phyloP scores from a whole-genome alignment of 164 flowering plant species.

The Pachysandra terminalis region DNA sequence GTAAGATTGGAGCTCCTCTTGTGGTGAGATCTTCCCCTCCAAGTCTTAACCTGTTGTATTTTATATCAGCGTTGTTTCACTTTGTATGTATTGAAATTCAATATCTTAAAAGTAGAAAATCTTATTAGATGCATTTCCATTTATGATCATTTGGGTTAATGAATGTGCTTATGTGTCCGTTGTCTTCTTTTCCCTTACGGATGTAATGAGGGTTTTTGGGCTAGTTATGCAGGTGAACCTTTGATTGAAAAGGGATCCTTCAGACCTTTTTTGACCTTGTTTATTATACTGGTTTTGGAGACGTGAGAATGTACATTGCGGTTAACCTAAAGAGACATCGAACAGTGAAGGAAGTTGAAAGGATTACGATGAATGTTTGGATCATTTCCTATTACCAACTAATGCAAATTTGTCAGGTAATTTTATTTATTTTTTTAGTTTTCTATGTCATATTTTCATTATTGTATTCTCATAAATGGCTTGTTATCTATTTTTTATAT shows the following conservation, averaged over 20 bases:
- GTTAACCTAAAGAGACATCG: constrained; percentile 41
- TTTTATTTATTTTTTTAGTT: neutral
- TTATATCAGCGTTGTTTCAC: neutral
- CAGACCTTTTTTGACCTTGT: neutral
- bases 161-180: neutral
- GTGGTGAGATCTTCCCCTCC: constrained; percentile 22
- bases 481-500: too few relatives aligned
- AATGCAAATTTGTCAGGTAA: constrained; percentile 81
- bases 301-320: constrained; percentile 67
- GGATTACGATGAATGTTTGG: constrained; percentile 60
- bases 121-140: neutral
- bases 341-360: constrained; percentile 47
- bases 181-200: neutral
- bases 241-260: constrained; percentile 1
- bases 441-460: neutral
- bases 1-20: constrained; percentile 21
- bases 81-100: neutral
- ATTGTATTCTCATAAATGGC: neutral
- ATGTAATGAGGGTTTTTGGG: neutral
- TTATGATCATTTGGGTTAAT: neutral
- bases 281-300: constrained; percentile 20
- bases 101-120: neutral
- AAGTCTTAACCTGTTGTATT: neutral
- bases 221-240: constrained; percentile 25
- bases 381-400: constrained; percentile 51